Conservation (phyloP, 2,329 filamentous ascomycete genomes). For the Alternaria gaisen region DNA sequence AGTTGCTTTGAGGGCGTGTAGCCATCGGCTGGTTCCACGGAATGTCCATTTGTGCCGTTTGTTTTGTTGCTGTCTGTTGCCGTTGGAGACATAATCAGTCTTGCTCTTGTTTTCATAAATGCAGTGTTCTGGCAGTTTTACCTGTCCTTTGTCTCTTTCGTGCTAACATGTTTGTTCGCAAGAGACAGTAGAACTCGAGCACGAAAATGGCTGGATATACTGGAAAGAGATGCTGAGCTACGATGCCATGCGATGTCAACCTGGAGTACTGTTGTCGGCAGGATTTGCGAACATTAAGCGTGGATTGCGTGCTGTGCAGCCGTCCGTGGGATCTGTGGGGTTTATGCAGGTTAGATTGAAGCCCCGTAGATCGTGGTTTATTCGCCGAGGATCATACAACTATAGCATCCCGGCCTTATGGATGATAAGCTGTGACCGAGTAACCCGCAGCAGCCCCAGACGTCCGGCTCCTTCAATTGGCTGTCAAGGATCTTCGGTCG, state of each 20-base stretch:
- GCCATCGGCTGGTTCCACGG: background rate
- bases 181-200: background rate
- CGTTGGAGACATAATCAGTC: background rate
- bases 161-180: background rate
- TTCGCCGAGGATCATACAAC: background rate
- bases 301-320: constrained; percentile 11
- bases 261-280: background rate
- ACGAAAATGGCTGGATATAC: background rate
- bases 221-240: background rate
- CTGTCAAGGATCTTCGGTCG: background rate
- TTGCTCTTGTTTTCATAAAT: too few relatives aligned
- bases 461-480: background rate
- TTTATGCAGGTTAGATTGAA: background rate
- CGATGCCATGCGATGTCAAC: background rate
- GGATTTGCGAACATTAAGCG: constrained; percentile 8
- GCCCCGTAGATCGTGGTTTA: background rate
- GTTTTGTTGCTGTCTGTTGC: background rate
- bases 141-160: constrained; percentile 13
- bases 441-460: background rate
- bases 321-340: background rate
- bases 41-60: background rate
- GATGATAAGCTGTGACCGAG: background rate
- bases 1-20: constrained; percentile 40
- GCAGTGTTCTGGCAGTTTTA: background rate
- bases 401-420: background rate